Base-by-base conservation (phyloP, 306 rosid species). In the Abrus precatorius region DNA sequence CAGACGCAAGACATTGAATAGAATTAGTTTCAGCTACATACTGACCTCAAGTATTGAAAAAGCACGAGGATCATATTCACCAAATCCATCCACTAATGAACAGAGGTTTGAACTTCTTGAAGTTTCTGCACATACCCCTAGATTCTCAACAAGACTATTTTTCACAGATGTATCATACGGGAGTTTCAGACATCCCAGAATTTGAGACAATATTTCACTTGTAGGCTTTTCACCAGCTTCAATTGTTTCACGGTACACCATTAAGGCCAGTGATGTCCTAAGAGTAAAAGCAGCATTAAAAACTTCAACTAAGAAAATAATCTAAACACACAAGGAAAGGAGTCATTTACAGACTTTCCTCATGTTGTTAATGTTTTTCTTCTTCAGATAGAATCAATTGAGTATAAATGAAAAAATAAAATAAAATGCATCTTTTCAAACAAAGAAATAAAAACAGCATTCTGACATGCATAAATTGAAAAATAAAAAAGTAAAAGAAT, bases 1-100 rank as follows among this genome's bases (percentile, higher is more conserved):
- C 2, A 43, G 36, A 60, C 57, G 57, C 38, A 65, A 70, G 43
- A 48, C 40, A 78, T 48, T 76, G 61, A 38, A 50, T 53, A 11
- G 55, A 69, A 67, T 9, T 71, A 55, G 76, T 77, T 75, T 76
- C 47, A 61, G 73, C 82, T 77, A 60, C 84, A 70, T 52, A 84
- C 95, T 79, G 75, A 95, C 99, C 99, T 93, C 96, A 49, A 93
- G 88, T 81, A 95, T 84, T 43, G 99, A 93, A 82, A 89, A 93
- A 43, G 87, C 94, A 32, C 99, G 97, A 70, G 97, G 92, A 82
- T 95, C 99, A 70, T 90, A 93, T 91, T 91, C 96, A 74, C 98
- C 96, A 87, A 95, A 95, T 65, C 98, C 99, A 82, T 91, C 90
- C 70, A 95, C 74, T 85, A 95, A 82, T 67, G 99, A 91, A 83